phyloP scores from a whole-genome alignment of 306 rosid genomes.

The Boehmeria nivea region DNA sequence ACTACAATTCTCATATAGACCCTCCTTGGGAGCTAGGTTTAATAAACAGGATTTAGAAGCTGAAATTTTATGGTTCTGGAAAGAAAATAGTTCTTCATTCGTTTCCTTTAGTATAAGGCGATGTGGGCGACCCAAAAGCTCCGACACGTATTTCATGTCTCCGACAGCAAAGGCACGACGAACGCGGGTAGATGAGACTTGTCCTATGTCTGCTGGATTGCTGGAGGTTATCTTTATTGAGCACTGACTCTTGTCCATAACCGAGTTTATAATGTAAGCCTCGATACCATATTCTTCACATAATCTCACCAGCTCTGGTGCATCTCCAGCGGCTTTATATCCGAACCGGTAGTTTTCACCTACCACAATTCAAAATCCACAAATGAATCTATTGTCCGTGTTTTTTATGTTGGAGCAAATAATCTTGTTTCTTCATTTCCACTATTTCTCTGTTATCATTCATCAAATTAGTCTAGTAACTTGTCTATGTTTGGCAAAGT shows the following conservation, averaged over 20 bases:
- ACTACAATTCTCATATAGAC: slow-evolving; percentile 63
- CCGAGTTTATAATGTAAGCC: slow-evolving; percentile 79
- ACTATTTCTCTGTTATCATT: too few species aligned
- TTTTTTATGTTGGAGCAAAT: too few species aligned
- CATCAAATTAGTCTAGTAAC: too few species aligned
- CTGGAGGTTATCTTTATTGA: slow-evolving; percentile 27
- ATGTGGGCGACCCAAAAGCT: slow-evolving; percentile 80
- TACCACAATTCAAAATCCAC: slow-evolving; percentile 30
- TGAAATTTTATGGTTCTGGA: slow-evolving; percentile 42
- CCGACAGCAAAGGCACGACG: slow-evolving; percentile 72
- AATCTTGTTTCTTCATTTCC: too few species aligned
- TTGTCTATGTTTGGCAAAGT: too few species aligned
- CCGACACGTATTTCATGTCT: slow-evolving; percentile 71
- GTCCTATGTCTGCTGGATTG: slow-evolving; percentile 72
- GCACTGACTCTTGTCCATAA: slow-evolving; percentile 63
- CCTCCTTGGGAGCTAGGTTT: slow-evolving; percentile 88
- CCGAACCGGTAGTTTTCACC: slow-evolving; percentile 96
- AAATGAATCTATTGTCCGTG: too few species aligned
- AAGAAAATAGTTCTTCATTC: slow-evolving; percentile 35
- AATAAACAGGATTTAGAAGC: slow-evolving; percentile 59
- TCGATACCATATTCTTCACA: slow-evolving; percentile 73
- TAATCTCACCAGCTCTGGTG: slow-evolving; percentile 61
- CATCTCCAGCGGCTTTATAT: slow-evolving; percentile 89
- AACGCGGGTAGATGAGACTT: slow-evolving; percentile 90
- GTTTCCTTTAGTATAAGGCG: slow-evolving; percentile 56